A percentile compares a stretch with the other conserved stretches of the same genome.
Evolutionary conservation across 2,329 filamentous ascomycete species (phyloP).

Genomic region (Arthrobotrys musiformis): DNA sequence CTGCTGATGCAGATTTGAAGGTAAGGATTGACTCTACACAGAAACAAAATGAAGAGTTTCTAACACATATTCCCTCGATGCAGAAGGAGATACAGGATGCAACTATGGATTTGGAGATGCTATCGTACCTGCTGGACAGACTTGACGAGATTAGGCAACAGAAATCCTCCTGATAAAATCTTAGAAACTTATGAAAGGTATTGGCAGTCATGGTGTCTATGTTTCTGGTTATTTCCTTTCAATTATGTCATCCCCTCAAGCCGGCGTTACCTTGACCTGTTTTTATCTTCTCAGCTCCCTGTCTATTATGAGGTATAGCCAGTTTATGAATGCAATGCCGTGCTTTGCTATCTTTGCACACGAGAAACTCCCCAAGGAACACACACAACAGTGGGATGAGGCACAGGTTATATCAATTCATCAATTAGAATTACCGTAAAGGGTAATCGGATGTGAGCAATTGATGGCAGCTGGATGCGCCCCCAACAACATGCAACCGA

Average conservation of each 20-base stretch:
- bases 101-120: constrained; percentile 38
- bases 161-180: constrained; percentile 22
- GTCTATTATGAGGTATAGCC: background rate
- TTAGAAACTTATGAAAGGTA: background rate
- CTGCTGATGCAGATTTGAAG: constrained; percentile 34
- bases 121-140: constrained; percentile 45
- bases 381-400: background rate
- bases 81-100: constrained; percentile 48
- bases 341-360: background rate
- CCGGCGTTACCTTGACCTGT: constrained; percentile 20
- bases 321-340: background rate
- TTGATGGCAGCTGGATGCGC: background rate
- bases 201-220: background rate
- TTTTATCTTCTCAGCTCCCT: background rate
- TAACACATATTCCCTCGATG: background rate
- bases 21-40: background rate
- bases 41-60: background rate
- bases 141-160: constrained; percentile 47
- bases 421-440: constrained; percentile 10
- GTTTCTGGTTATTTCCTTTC: background rate
- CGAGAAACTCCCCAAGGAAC: background rate
- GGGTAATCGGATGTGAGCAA: background rate
- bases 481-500: background rate
- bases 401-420: background rate
- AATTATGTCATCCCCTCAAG: constrained; percentile 17